These are phyloP conservation scores for Tricholoma hemisulphureum DNA, from an alignment of 768 basidiomycete species.

Conservation along the genomic window DNA sequence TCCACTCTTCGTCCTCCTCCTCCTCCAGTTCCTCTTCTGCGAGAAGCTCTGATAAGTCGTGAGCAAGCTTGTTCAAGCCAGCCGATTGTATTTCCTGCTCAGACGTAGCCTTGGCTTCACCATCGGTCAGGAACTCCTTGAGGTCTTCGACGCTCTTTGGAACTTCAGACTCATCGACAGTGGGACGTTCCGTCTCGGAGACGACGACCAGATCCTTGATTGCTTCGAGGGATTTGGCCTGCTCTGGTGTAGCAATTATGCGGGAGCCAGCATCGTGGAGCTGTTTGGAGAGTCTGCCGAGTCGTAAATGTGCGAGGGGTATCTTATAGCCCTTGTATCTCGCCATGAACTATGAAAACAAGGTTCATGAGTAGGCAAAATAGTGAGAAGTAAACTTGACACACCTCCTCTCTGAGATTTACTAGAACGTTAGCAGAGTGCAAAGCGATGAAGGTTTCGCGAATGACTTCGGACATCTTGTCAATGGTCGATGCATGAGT, in stretches of 20 bases:
- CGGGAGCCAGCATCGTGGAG: slow-evolving; percentile 45
- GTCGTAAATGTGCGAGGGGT: slow-evolving; percentile 50
- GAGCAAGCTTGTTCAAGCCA: slow-evolving; percentile 6
- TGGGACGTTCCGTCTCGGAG: slow-evolving; percentile 34
- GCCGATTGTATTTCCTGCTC: neutral
- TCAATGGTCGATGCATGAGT: slow-evolving; percentile 89
- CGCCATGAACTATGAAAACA: slow-evolving; percentile 54
- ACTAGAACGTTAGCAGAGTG: slow-evolving; percentile 85
- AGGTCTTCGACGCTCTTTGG: slow-evolving; percentile 19
- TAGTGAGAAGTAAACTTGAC: slow-evolving; percentile 17
- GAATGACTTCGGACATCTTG: slow-evolving; percentile 84
- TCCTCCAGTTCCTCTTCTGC: slow-evolving; percentile 21
- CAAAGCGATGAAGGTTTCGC: slow-evolving; percentile 89
- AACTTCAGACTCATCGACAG: slow-evolving; percentile 30
- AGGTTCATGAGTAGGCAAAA: neutral
- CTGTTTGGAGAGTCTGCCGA: slow-evolving; percentile 34
- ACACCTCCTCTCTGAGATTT: slow-evolving; percentile 71
- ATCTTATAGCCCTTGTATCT: slow-evolving; percentile 76
- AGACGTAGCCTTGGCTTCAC: neutral
- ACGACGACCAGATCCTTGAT: slow-evolving; percentile 37
- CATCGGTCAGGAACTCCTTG: slow-evolving; percentile 10
- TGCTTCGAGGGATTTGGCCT: slow-evolving; percentile 32
- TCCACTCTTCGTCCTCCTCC: slow-evolving; percentile 22
- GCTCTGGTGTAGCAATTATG: slow-evolving; percentile 40
- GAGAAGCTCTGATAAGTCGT: slow-evolving; percentile 7